phyloP scores from a whole-genome alignment of 805 yeast genomes.

The Hemisphaericaspora nanyangensis region DNA sequence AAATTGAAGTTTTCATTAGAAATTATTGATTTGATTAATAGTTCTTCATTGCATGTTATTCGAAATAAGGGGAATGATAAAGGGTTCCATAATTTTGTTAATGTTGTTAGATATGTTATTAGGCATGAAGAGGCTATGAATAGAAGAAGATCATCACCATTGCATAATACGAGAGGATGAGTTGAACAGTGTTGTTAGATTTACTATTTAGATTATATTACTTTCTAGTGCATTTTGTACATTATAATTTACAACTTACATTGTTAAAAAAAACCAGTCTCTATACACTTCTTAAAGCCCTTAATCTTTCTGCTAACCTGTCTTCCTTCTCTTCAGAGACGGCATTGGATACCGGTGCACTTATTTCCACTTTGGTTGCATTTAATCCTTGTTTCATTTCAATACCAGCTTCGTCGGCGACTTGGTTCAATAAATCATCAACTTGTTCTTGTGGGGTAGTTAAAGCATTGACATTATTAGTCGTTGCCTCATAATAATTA shows the following conservation, averaged over 20 bases:
- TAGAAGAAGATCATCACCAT: conserved; percentile 1
- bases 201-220: not conserved
- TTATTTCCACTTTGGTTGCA: conserved; percentile 52
- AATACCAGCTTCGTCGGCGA: conserved; percentile 96
- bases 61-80: conserved; percentile 45
- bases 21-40: conserved; percentile 33
- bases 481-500: conserved; percentile 87
- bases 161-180: too few relatives aligned
- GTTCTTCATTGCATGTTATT: conserved; percentile 38
- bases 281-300: conserved; percentile 87
- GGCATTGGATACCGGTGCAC: conserved; percentile 33
- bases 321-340: conserved; percentile 78
- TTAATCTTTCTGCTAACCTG: conserved; percentile 76
- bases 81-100: conserved; percentile 41
- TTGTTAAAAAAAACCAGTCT: too few relatives aligned
- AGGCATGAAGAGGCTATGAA: conserved; percentile 33
- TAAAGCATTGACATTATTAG: conserved; percentile 82
- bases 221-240: not conserved
- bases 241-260: too few relatives aligned
- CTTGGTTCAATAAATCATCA: conserved; percentile 81
- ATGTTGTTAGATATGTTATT: conserved; percentile 42
- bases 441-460: conserved; percentile 95
- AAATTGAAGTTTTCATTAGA: conserved; percentile 45
- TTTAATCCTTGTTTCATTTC: conserved; percentile 84
- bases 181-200: conserved; percentile 8